A percentile compares a stretch with the other conserved stretches of the same genome.
These are phyloP conservation scores for Mycotypha africana DNA, from an alignment of 371 early-diverging fungal species.

Conservation along the genomic window DNA sequence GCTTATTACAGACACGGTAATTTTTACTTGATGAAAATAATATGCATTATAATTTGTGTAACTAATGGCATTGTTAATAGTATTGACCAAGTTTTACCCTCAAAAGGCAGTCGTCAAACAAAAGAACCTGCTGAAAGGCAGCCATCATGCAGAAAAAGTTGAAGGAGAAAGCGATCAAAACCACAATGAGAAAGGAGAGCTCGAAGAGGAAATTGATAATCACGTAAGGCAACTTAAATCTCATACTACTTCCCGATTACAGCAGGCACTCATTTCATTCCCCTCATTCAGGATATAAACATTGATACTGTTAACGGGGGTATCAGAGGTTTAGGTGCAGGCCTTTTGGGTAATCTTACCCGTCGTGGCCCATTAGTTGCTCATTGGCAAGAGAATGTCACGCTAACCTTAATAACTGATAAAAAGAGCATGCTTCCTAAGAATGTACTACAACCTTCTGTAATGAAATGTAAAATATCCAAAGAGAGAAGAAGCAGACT, in stretches of 20 bases:
- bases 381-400: slow-evolving; percentile 85
- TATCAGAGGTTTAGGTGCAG: slow-evolving; percentile 15
- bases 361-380: slow-evolving; percentile 58
- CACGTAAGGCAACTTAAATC: background rate
- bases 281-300: too few relatives aligned
- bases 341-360: slow-evolving; percentile 27
- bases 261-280: too few relatives aligned
- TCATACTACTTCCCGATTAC: too few relatives aligned
- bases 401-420: slow-evolving; percentile 62
- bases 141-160: slow-evolving; percentile 17
- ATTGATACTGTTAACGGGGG: slow-evolving; percentile 1
- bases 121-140: slow-evolving; percentile 64
- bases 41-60: background rate
- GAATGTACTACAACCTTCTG: slow-evolving; percentile 44
- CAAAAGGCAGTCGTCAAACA: slow-evolving; percentile 56
- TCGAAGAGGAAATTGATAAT: background rate
- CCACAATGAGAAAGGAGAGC: slow-evolving; percentile 5
- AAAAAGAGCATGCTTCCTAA: slow-evolving; percentile 38
- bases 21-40: background rate
- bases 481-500: background rate
- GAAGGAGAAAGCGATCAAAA: slow-evolving; percentile 4
- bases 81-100: slow-evolving; percentile 63
- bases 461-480: slow-evolving; percentile 39
- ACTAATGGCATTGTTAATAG: slow-evolving; percentile 22
- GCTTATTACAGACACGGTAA: slow-evolving; percentile 58